These are phyloP conservation scores for Orbilia ellipsospora DNA, from an alignment of 2,329 filamentous ascomycete genomes.

Conservation along the genomic window DNA sequence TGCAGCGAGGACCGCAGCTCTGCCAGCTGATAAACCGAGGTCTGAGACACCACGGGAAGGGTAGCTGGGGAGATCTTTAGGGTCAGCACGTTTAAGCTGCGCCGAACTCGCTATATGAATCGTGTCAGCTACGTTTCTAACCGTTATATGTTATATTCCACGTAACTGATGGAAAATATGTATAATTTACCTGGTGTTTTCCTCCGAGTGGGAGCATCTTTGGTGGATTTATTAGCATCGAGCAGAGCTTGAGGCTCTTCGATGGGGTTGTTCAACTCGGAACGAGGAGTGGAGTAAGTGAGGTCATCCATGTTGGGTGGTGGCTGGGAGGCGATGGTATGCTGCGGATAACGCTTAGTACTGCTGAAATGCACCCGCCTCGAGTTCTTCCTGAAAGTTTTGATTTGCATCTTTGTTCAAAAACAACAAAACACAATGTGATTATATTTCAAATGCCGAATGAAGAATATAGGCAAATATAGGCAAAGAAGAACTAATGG, in stretches of 20 bases:
- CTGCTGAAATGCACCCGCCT: slow-evolving; percentile 15
- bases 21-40: slow-evolving; percentile 42
- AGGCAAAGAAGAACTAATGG: neutral
- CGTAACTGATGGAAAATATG: neutral
- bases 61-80: slow-evolving; percentile 48
- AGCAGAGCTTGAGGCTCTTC: slow-evolving; percentile 28
- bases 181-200: slow-evolving; percentile 8
- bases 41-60: slow-evolving; percentile 44
- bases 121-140: slow-evolving; percentile 1
- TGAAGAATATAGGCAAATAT: neutral
- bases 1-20: slow-evolving; percentile 37
- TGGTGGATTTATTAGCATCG: slow-evolving; percentile 18
- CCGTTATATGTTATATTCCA: neutral
- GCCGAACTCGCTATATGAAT: slow-evolving; percentile 15
- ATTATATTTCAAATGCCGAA: neutral
- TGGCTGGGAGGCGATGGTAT: slow-evolving; percentile 3
- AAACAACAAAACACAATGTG: neutral
- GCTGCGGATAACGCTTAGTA: slow-evolving; percentile 38
- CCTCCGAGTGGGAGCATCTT: slow-evolving; percentile 6
- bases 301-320: slow-evolving; percentile 26
- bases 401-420: slow-evolving; percentile 29
- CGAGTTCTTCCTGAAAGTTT: slow-evolving; percentile 15
- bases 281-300: slow-evolving; percentile 45
- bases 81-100: slow-evolving; percentile 37
- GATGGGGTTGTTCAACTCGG: slow-evolving; percentile 51